Conservation (phyloP, 2,329 filamentous ascomycete genomes). For the Moelleriella libera region DNA sequence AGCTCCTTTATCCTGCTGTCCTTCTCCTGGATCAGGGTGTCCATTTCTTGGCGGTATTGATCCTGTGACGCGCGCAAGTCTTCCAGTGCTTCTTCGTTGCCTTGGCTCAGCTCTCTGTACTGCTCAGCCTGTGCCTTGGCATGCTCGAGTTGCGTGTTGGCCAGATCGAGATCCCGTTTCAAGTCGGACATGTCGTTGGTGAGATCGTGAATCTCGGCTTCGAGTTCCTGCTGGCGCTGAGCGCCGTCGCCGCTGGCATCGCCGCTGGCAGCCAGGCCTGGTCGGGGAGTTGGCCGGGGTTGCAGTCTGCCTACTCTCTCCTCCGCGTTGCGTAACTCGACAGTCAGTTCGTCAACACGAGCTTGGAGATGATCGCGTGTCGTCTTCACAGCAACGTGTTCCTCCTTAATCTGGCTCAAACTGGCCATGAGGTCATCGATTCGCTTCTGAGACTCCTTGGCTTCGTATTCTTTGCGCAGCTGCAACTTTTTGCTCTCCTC, state of each 20-base stretch:
- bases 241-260: slow-evolving; percentile 18
- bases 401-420: slow-evolving; percentile 69
- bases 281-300: slow-evolving; percentile 56
- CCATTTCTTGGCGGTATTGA: slow-evolving; percentile 77
- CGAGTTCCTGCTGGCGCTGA: slow-evolving; percentile 32
- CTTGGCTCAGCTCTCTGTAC: slow-evolving; percentile 78
- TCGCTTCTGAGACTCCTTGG: slow-evolving; percentile 74
- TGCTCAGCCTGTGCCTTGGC: slow-evolving; percentile 71
- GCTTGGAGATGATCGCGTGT: slow-evolving; percentile 79
- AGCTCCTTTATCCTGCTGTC: slow-evolving; percentile 68
- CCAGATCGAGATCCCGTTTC: slow-evolving; percentile 73
- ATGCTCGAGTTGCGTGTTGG: slow-evolving; percentile 66
- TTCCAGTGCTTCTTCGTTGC: slow-evolving; percentile 74
- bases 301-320: slow-evolving; percentile 74
- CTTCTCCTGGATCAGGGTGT: slow-evolving; percentile 61
- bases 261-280: slow-evolving; percentile 18
- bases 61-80: slow-evolving; percentile 70
- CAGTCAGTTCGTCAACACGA: slow-evolving; percentile 75
- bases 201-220: slow-evolving; percentile 63
- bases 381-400: slow-evolving; percentile 75
- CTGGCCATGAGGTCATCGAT: slow-evolving; percentile 83
- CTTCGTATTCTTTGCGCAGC: slow-evolving; percentile 79
- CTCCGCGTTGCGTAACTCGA: slow-evolving; percentile 79
- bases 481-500: slow-evolving; percentile 76
- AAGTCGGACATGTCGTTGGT: slow-evolving; percentile 73